These are phyloP conservation scores for Podospora bellae-mahoneyi DNA, from an alignment of 495 filamentous ascomycete species.

Conservation along the genomic window DNA sequence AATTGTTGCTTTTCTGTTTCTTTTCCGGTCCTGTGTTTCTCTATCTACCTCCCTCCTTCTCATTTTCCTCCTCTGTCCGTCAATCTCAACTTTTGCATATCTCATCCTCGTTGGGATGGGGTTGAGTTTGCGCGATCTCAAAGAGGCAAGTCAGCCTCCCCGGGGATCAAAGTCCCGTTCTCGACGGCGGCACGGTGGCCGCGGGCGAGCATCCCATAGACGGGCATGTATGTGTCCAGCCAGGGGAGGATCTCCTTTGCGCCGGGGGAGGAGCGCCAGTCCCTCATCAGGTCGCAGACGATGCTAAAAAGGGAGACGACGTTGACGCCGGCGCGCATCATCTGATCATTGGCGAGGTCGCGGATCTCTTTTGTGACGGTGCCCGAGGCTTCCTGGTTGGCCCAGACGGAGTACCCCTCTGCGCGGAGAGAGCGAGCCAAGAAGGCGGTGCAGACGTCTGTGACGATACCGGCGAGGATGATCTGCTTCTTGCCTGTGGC, in stretches of 20 bases:
- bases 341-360: conserved; percentile 60
- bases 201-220: conserved; percentile 46
- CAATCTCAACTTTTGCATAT: background rate
- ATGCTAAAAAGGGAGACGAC: conserved; percentile 64
- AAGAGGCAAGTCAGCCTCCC: conserved; percentile 38
- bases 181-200: conserved; percentile 42
- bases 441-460: conserved; percentile 76
- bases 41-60: background rate
- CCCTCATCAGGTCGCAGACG: conserved; percentile 69
- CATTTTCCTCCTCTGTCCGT: background rate
- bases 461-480: conserved; percentile 70
- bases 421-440: conserved; percentile 66
- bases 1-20: background rate
- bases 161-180: conserved; percentile 45
- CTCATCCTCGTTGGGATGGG: background rate
- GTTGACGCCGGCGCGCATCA: conserved; percentile 65
- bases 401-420: conserved; percentile 73
- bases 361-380: conserved; percentile 44
- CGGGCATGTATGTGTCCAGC: conserved; percentile 56
- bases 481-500: conserved; percentile 66
- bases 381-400: conserved; percentile 70
- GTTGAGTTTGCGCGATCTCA: background rate
- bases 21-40: background rate
- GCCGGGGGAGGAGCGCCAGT: conserved; percentile 71
- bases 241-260: conserved; percentile 59